Evolutionary conservation across 2,329 filamentous ascomycete genomes (phyloP), one percentile per base, ranked within the genome.

Genomic region (Hypoxylon sp.): DNA sequence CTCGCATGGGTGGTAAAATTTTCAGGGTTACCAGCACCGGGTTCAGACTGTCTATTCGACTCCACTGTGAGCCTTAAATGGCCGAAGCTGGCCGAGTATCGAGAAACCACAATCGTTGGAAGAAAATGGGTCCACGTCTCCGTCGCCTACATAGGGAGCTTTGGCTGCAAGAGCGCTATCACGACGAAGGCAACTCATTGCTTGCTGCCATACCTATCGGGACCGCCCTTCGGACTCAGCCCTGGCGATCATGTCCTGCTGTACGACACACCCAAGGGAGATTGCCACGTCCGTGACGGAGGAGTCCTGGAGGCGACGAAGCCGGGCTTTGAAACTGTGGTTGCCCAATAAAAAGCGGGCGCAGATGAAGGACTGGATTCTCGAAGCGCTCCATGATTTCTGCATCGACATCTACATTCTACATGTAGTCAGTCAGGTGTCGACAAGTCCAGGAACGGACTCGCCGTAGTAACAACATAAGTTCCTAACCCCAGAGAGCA

Each of bases 81-180:
- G 54, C 72, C 72, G 72, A 70, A 57, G 70, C 70, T 72, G 63
- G 62, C 72, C 72, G 72, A 72, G 50, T 49, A 25, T 33, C 60
- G 14, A 66, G 51, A 50, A 57, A n/a, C 20, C 53, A 27, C 42
- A 27, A 42, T 20, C 57, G 35, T 37, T 54, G n/a, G 53, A 58
- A 57, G 54, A 62, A 31, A 66, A 20, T 44, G 17, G 40, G 20
- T 44, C 40, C 40, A 20, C 40, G 40, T 44, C 14, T 44, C n/a
- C 20, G 40, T 7, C 17, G 40, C 54, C 25, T 25, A 25, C 25
- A 25, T 55, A 30, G 40, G 14, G 17, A 50, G 10, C 33, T 50
- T 5, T 55, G 20, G 44, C 37, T 37, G 40, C 5, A 48, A 49
- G 17, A 66, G 37, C 30, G 46, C 50, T 55, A 60, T 57, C 31